phyloP scores from a whole-genome alignment of 2,329 filamentous ascomycete species.

The Claviceps sp. region DNA sequence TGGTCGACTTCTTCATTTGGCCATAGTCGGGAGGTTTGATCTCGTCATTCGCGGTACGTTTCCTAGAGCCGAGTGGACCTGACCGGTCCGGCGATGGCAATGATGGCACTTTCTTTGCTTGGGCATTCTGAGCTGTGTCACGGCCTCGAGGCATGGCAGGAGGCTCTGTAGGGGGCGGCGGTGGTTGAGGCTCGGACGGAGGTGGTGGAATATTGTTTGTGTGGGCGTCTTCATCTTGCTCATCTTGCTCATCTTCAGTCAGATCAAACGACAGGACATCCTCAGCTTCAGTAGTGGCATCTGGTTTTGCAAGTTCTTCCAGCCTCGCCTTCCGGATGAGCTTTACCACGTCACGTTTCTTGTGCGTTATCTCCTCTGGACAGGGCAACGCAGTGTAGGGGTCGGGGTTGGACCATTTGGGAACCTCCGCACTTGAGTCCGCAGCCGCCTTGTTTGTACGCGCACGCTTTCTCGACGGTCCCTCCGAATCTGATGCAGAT shows the following conservation, averaged over 20 bases:
- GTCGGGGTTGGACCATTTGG: conserved; percentile 93
- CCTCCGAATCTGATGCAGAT: conserved; percentile 24
- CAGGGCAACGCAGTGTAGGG: conserved; percentile 82
- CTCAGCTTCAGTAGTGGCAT: conserved; percentile 44
- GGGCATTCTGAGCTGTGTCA: conserved; percentile 7
- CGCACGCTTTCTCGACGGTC: conserved; percentile 24
- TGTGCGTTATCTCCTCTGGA: conserved; percentile 55
- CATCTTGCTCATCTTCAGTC: conserved; percentile 38
- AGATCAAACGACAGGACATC: conserved; percentile 87
- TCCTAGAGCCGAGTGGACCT: conserved; percentile 48
- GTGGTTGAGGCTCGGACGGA: conserved; percentile 10
- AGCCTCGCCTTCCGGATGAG: conserved; percentile 82
- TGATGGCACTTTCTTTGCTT: conserved; percentile 3
- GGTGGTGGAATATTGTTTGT: conserved; percentile 8
- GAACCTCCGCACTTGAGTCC: conserved; percentile 32
- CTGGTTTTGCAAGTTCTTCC: conserved; percentile 32
- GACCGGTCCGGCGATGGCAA: conserved; percentile 17
- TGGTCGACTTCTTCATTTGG: conserved; percentile 36
- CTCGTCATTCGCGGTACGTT: conserved; percentile 59
- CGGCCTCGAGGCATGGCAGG: neutral
- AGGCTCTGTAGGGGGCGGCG: neutral
- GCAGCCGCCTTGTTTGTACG: conserved; percentile 14
- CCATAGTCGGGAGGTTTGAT: conserved; percentile 45
- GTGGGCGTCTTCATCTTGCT: conserved; percentile 15
- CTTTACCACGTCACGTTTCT: conserved; percentile 78